Conservation (phyloP, 2,329 filamentous ascomycete species). For the Huntiella moniliformis region DNA sequence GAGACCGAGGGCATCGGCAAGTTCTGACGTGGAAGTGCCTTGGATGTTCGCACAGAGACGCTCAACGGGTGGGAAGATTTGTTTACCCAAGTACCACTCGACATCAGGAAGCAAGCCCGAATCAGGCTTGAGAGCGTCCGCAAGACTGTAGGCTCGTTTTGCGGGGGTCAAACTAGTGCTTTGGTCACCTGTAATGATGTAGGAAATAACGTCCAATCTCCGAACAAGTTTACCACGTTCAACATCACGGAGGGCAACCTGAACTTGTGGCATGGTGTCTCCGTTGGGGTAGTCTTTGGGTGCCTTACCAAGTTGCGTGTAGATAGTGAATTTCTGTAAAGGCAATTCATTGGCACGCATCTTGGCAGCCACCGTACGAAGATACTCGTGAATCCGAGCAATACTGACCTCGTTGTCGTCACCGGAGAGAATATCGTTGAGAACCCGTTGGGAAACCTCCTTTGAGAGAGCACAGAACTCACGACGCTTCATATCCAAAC, state of each 20-base stretch:
- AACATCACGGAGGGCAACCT: constrained; percentile 79
- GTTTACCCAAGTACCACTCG: constrained; percentile 97
- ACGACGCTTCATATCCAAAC: constrained; percentile 91
- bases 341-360: constrained; percentile 70
- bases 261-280: constrained; percentile 89
- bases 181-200: constrained; percentile 65
- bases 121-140: constrained; percentile 65
- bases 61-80: constrained; percentile 94
- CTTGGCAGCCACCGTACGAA: constrained; percentile 63
- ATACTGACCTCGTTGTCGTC: constrained; percentile 80
- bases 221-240: constrained; percentile 73
- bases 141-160: constrained; percentile 73
- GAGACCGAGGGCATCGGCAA: constrained; percentile 85
- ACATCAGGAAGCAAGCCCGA: constrained; percentile 66
- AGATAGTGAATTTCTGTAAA: constrained; percentile 84
- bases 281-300: constrained; percentile 88
- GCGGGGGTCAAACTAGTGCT: constrained; percentile 51
- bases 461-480: constrained; percentile 94
- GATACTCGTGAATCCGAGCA: constrained; percentile 79
- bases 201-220: constrained; percentile 89
- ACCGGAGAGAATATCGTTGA: constrained; percentile 89
- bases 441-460: constrained; percentile 72
- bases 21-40: constrained; percentile 73
- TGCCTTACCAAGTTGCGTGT: constrained; percentile 87
- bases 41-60: constrained; percentile 90